phyloP scores from a whole-genome alignment of 768 basidiomycete genomes.

The Coprinopsis cinerea region DNA sequence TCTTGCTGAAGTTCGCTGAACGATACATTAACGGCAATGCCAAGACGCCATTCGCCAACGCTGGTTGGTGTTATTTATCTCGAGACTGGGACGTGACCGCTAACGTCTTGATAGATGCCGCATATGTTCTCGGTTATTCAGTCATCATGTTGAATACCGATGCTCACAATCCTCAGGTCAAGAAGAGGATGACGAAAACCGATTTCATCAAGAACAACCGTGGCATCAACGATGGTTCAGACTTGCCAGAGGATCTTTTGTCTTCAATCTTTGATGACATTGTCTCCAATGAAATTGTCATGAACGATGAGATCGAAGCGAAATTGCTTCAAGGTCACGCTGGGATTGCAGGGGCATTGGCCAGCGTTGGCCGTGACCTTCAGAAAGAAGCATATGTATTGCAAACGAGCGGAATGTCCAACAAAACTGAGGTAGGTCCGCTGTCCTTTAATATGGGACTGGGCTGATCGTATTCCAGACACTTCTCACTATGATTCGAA shows the following conservation, averaged over 20 bases:
- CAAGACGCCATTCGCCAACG: conserved; percentile 85
- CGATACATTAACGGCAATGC: conserved; percentile 88
- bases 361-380: conserved; percentile 87
- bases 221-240: conserved; percentile 87
- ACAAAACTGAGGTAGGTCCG: conserved; percentile 79
- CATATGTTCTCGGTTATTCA: conserved; percentile 93
- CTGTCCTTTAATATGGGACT: not conserved
- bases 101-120: conserved; percentile 56
- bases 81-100: not conserved
- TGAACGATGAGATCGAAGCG: conserved; percentile 94
- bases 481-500: conserved; percentile 55
- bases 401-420: conserved; percentile 94
- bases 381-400: conserved; percentile 95
- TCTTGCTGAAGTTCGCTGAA: conserved; percentile 98
- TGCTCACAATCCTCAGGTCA: conserved; percentile 91
- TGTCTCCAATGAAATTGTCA: conserved; percentile 85
- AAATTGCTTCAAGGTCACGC: conserved; percentile 34
- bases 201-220: conserved; percentile 95
- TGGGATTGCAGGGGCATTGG: conserved; percentile 71
- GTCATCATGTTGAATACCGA: conserved; percentile 97
- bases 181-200: conserved; percentile 86
- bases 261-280: conserved; percentile 86
- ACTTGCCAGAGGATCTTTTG: conserved; percentile 84
- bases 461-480: conserved; percentile 1
- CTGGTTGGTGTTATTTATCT: conserved; percentile 50